phyloP scores from a whole-genome alignment of 371 early-diverging fungal species.

The Rhizopus sp. region DNA sequence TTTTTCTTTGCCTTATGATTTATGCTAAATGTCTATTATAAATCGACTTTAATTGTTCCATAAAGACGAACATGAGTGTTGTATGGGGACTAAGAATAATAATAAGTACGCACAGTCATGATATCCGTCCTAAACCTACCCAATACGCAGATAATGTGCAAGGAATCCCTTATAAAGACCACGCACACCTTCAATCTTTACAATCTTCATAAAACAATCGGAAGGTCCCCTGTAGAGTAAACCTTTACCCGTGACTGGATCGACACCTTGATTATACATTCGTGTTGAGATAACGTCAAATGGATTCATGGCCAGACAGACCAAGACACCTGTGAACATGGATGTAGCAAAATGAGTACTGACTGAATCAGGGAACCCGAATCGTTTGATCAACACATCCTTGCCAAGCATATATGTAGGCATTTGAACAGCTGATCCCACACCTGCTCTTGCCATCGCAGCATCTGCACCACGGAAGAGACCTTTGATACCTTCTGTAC shows the following conservation, averaged over 20 bases:
- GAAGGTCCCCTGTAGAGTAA: constrained; percentile 76
- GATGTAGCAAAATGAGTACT: constrained; percentile 76
- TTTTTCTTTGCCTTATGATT: neutral
- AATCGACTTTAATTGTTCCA: constrained; percentile 73
- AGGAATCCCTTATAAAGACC: constrained; percentile 93
- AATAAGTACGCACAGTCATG: neutral
- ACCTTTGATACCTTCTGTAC: constrained; percentile 71
- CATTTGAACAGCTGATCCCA: constrained; percentile 92
- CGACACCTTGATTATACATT: constrained; percentile 91
- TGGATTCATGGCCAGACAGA: constrained; percentile 94
- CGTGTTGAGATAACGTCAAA: constrained; percentile 95
- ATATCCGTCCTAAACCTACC: constrained; percentile 53
- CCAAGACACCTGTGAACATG: constrained; percentile 83
- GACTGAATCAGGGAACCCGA: constrained; percentile 66
- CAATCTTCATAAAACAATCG: constrained; percentile 87
- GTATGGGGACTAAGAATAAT: constrained; percentile 82
- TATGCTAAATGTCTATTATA: constrained; percentile 34
- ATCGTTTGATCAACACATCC: constrained; percentile 59
- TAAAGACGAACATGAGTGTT: constrained; percentile 90
- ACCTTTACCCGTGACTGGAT: constrained; percentile 63
- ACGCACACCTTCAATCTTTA: constrained; percentile 78
- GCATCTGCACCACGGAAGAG: constrained; percentile 89
- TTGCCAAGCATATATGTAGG: constrained; percentile 88
- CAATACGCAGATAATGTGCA: constrained; percentile 93
- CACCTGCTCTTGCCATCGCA: constrained; percentile 89